These are phyloP conservation scores for Tillandsia fasciculata DNA, from an alignment of 176 grass and related monocot genomes.

Conservation along the genomic window DNA sequence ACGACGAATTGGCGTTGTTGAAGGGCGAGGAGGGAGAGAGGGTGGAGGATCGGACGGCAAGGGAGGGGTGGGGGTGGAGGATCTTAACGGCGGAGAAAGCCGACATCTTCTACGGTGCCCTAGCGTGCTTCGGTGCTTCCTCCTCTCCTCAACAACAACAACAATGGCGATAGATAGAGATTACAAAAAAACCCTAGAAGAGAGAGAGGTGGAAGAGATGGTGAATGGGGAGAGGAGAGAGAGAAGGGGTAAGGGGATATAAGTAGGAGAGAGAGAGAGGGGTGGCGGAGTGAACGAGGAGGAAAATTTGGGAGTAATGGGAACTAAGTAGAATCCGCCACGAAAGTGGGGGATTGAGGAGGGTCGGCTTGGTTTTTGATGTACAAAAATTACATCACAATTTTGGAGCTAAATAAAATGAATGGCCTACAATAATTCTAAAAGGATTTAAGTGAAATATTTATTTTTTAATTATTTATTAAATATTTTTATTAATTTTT, in stretches of 20 bases:
- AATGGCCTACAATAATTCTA: too few relatives aligned
- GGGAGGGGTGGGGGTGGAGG: conserved; percentile 20
- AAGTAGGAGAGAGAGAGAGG: conserved; percentile 3
- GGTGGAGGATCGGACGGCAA: conserved; percentile 45
- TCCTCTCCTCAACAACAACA: neutral
- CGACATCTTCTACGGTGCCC: conserved; percentile 10
- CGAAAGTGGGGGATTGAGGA: too few relatives aligned
- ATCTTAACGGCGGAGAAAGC: conserved; percentile 80
- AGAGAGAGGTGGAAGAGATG: neutral
- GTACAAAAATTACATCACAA: too few relatives aligned
- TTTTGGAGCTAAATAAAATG: too few relatives aligned
- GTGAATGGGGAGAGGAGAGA: conserved; percentile 1
- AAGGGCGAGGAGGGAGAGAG: neutral
- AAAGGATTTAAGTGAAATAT: too few relatives aligned
- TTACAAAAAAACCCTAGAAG: neutral
- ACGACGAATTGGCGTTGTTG: conserved; percentile 1
- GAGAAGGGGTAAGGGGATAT: conserved; percentile 29
- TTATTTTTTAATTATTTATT: too few relatives aligned
- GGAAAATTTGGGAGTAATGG: neutral
- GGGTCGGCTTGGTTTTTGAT: too few relatives aligned
- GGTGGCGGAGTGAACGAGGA: conserved; percentile 43
- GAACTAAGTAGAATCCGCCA: too few relatives aligned
- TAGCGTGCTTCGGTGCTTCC: neutral
- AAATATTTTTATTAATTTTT: too few relatives aligned
- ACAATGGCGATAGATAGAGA: neutral